Evolutionary conservation across 2,329 filamentous ascomycete species (phyloP).

Genomic region (Xylariales sp.): DNA sequence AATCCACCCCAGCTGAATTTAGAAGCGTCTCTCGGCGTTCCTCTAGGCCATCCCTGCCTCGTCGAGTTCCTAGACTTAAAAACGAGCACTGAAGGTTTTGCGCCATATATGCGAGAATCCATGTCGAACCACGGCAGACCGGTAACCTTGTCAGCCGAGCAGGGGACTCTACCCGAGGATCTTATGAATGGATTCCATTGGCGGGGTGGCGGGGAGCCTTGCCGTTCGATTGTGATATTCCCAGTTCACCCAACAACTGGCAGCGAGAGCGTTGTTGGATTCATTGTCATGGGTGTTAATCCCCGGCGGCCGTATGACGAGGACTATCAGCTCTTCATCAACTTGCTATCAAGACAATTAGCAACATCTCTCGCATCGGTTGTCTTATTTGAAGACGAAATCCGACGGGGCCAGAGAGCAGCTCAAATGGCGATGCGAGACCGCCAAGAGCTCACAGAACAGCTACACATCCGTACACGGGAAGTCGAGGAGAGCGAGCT

Average conservation of each 20-base stretch:
- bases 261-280: constrained; percentile 78
- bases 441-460: constrained; percentile 79
- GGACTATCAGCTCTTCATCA: constrained; percentile 82
- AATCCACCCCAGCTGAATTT: constrained; percentile 74
- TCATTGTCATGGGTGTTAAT: constrained; percentile 82
- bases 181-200: constrained; percentile 76
- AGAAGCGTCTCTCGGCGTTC: constrained; percentile 78
- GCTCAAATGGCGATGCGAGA: constrained; percentile 81
- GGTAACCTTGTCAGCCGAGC: constrained; percentile 74
- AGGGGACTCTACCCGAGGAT: constrained; percentile 71
- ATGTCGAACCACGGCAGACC: constrained; percentile 73
- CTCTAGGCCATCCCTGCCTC: constrained; percentile 70
- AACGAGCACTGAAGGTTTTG: constrained; percentile 77
- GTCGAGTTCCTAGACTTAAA: constrained; percentile 74
- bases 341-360: constrained; percentile 78
- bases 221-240: constrained; percentile 77
- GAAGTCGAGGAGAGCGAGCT: constrained; percentile 76
- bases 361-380: constrained; percentile 85
- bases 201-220: constrained; percentile 78
- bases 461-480: constrained; percentile 73
- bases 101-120: constrained; percentile 79
- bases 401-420: constrained; percentile 77
- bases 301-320: constrained; percentile 82
- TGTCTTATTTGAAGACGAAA: constrained; percentile 85
- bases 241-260: constrained; percentile 80